Base-by-base conservation (phyloP, 208 protist genomes). In the Trypanosoma vivax region DNA sequence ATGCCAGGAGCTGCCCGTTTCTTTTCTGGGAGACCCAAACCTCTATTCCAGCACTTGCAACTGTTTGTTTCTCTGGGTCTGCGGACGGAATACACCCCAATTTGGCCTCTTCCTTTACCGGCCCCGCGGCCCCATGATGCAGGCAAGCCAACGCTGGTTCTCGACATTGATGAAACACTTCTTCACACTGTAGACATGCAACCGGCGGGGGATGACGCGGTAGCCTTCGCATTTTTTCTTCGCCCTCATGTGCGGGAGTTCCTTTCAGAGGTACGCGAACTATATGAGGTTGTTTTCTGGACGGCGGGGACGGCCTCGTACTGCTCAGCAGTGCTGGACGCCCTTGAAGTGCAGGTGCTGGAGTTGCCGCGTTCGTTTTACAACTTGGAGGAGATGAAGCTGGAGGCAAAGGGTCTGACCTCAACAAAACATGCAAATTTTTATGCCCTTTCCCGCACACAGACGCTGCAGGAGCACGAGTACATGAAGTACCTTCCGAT, bases 401-500 rank as follows among this genome's bases (percentile, higher is more conserved):
- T 67, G 37, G 67, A 71, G 16, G 46, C 54, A 1, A 53, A 60
- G 56, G 56, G 48, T 19, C 7, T n/a, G 18, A 56, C 58, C 45
- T 70, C 65, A 41, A 84, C 71, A 1, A 73, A 50, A 0, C 67
- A 90, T 65, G 78, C 71, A 14, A 90, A 94, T 58, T 94, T 88
- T 65, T 89, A 83, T 61, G 73, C 76, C 25, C 70, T 94, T 13
- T 94, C 82, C 13, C 73, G 83, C n/a, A 73, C 71, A 23, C 87
- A 90, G 48, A 91, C 87, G 41, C 55, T 94, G 48, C 61, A 83
- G 56, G 47, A 64, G 30, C 58, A 79, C 23, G 56, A 65, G 27
- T 89, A 88, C 65, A 94, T 94, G 87, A 94, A 94, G 50, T 94
- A 84, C 51, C 49, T 94, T 23, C 87, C 87, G n/a, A 79, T 94